Conservation (phyloP, 495 filamentous ascomycete genomes). For the Xylaria castorea region DNA sequence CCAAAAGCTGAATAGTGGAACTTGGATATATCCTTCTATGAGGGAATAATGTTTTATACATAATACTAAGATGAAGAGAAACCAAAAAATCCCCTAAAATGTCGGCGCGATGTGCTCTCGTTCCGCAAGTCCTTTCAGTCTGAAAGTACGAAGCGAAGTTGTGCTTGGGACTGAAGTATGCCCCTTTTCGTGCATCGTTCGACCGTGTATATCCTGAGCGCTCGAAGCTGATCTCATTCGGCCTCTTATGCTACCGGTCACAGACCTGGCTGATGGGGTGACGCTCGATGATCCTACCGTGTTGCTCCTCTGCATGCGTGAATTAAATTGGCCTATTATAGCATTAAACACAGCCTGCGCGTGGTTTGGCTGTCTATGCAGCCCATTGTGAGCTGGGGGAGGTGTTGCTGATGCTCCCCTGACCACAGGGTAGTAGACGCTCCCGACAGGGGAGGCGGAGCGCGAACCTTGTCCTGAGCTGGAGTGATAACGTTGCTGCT, state of each 20-base stretch:
- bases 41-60: constrained; percentile 8
- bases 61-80: not conserved
- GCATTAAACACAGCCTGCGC: not conserved
- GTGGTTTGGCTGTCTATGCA: not conserved
- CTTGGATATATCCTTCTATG: not conserved
- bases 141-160: constrained; percentile 35
- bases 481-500: constrained; percentile 27
- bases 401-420: constrained; percentile 28
- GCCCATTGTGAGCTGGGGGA: not conserved
- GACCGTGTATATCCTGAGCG: not conserved
- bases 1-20: not conserved
- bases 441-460: constrained; percentile 14
- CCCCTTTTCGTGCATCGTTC: not conserved
- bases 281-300: not conserved
- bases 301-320: constrained; percentile 5
- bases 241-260: not conserved
- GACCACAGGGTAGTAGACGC: constrained; percentile 33
- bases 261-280: not conserved
- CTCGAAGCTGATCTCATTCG: not conserved
- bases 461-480: constrained; percentile 29
- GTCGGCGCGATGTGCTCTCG: constrained; percentile 15
- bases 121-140: constrained; percentile 30
- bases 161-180: constrained; percentile 31
- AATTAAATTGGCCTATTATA: constrained; percentile 5
- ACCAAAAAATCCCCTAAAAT: not conserved